These are phyloP conservation scores for Xylariaceae sp. DNA, from an alignment of 2,329 filamentous ascomycete genomes.

Conservation along the genomic window DNA sequence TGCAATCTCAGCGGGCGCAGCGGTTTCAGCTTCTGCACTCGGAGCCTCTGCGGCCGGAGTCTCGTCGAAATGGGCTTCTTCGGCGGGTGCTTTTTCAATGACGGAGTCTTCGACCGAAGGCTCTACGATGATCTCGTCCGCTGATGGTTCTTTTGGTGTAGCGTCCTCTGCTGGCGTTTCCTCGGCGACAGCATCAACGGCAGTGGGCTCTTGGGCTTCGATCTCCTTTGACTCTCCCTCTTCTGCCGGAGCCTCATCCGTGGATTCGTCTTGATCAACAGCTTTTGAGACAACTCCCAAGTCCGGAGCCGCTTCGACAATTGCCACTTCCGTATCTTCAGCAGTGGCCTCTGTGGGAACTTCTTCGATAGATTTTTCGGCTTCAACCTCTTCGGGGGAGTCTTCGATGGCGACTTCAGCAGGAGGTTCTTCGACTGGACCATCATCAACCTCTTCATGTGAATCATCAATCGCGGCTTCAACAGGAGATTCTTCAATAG, in stretches of 20 bases:
- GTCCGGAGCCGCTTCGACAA: no score
- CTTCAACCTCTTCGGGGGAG: not conserved
- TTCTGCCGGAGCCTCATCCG: not conserved
- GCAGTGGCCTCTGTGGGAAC: not conserved
- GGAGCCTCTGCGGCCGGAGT: not conserved
- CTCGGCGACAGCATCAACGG: not conserved
- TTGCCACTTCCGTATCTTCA: not conserved
- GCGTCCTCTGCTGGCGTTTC: conserved; percentile 2
- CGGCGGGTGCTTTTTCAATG: conserved; percentile 1
- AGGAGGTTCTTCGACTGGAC: conserved; percentile 9
- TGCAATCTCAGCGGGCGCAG: conserved; percentile 1
- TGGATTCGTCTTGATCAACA: conserved; percentile 2
- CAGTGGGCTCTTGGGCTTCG: not conserved
- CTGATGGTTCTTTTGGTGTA: conserved; percentile 7
- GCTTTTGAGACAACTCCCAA: no score
- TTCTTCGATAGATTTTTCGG: not conserved
- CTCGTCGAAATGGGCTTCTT: not conserved
- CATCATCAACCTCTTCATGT: no score
- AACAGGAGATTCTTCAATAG: not conserved
- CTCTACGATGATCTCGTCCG: conserved; percentile 10
- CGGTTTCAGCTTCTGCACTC: not conserved
- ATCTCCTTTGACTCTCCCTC: not conserved
- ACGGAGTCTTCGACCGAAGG: not conserved
- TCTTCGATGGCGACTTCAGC: conserved; percentile 11
- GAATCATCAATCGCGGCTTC: conserved; percentile 4